Base-by-base conservation (phyloP, 2,329 filamentous ascomycete species). In the Sporothrix luriei region DNA sequence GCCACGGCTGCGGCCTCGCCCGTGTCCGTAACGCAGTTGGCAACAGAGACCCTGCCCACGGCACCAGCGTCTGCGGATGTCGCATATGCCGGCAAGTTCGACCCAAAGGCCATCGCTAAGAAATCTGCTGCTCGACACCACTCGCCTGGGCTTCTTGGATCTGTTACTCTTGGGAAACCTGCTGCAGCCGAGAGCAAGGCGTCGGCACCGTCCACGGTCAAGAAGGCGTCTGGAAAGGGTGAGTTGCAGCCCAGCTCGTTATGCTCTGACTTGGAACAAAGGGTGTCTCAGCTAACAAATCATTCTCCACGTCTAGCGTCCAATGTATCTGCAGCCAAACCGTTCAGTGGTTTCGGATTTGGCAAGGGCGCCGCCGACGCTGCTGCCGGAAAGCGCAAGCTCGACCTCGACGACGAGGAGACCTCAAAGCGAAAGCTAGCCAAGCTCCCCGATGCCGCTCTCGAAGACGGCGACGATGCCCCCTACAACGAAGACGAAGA, bases 331-430 rank as follows among this genome's bases (percentile, higher is more conserved):
- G 33, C 68, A 16, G 75, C 92, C 89, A 78, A 88, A 87, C 71
- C 88, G 76, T 86, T 96, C 62, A 91, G 91, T 77, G 90, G 90
- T 43, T 98, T 98, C 76, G 94, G 93, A 2, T 88, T 98, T 71
- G 70, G 70, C 69, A 73, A 71, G 82, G 64, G 92, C 93, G 68
- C 79, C 79, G 26, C 90, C 92, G 66, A 93, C 91, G 76, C 78
- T 85, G 3, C 83, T 87, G 4, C 83, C 0, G 57, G 87, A 24
- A 93, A 92, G 76, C 90, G 90, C 74, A 93, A 91, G 71, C 83
- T 97, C 26, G 89, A 93, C 74, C 89, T 97, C 75, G 94, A 91
- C 71, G 94, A 97, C 76, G 94, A 97, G 75, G 92, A 97, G 75
- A 90, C 88, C 43, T 91, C 90, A 2, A 89, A 91, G 76, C 91